Percentiles rank a stretch among this genome's conserved stretches.
phyloP scores from a whole-genome alignment of 208 protist species.

The Leishmania gerbilli region DNA sequence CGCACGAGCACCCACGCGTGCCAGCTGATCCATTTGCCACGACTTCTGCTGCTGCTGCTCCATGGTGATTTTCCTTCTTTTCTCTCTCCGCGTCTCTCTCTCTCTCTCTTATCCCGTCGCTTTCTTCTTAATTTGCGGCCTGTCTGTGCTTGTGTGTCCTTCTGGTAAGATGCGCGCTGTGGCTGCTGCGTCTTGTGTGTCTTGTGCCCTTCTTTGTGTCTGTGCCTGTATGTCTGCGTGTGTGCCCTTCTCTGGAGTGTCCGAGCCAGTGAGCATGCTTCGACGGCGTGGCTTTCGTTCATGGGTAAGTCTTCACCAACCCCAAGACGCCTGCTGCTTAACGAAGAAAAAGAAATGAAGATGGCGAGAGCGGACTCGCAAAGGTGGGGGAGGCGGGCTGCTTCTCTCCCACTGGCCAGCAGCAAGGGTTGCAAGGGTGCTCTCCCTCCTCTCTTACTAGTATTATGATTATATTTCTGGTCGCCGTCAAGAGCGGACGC shows the following conservation, averaged over 20 bases:
- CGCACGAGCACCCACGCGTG: background rate
- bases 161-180: background rate
- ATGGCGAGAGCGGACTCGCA: background rate
- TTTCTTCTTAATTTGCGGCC: background rate
- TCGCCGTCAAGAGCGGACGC: background rate
- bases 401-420: background rate
- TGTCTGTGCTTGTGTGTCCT: background rate
- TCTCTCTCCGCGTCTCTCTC: background rate
- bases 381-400: background rate
- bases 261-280: background rate
- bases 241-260: background rate
- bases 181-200: background rate
- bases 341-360: background rate
- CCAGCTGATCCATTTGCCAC: background rate
- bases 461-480: background rate
- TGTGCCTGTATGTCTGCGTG: conserved; percentile 13
- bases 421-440: background rate
- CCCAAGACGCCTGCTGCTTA: background rate
- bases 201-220: conserved; percentile 2
- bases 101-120: background rate
- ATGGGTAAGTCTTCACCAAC: background rate
- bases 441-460: background rate
- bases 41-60: background rate
- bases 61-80: background rate
- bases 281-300: background rate